Evolutionary conservation across 345 rosid species (phyloP), one percentile per base, ranked within the genome.

Genomic region (Stellera chamaejasme): DNA sequence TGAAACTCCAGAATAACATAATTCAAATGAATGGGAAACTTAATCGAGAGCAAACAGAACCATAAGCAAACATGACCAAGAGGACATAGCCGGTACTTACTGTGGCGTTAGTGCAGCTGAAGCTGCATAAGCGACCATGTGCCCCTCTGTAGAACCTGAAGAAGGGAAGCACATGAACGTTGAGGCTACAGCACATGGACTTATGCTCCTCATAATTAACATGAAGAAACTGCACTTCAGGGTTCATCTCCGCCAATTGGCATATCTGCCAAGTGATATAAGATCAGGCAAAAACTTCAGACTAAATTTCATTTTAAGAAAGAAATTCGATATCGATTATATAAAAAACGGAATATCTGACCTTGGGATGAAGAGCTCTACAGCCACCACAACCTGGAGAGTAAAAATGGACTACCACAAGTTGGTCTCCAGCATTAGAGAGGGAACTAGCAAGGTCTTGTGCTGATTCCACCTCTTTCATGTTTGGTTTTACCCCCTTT

Each of bases 351-450:
- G 26, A 27, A 4, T 3, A 2, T 36, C 58, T 58, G 27, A 87
- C 95, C 91, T 93, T 93, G 28, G 97, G 96, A 72, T 93, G 99
- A 50, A 93, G 94, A 71, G 96, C 84, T 70, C 72, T 93, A 76
- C 99, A 93, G 61, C 99, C 97, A 13, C 99, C 94, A 42, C 99
- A 93, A 4, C 97, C 96, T 43, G 97, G 99, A 2, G 99, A 93
- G 77, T 84, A 89, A 85, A 93, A 93, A 73, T 80, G 96, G 51
- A 93, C 79, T 3, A 93, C 63, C 4, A 89, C 85, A 45, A 93
- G 92, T 61, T 87, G 77, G 69, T 93, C 99, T 46, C 96, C 96
- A 4, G 94, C 80, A 55, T 70, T 73, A 10, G 51, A 9, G 6
- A 93, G 86, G 57, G 87, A 77, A 19, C 82, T 85, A 41, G 84